phyloP scores from a whole-genome alignment of 2,329 filamentous ascomycete species.

The Didymella lethalis region DNA sequence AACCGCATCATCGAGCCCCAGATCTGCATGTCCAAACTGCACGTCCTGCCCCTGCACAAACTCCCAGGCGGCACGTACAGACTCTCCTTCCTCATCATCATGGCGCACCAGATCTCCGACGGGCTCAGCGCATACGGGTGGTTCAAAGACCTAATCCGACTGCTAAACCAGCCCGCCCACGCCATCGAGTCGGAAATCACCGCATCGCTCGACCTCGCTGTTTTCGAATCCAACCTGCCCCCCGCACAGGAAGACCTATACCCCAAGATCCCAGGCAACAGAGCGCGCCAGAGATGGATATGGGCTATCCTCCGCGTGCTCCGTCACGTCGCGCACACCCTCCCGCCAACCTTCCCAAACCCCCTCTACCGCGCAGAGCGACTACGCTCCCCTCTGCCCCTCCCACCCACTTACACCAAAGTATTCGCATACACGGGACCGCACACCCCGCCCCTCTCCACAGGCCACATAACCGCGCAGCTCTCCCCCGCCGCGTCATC shows the following conservation, averaged over 20 bases:
- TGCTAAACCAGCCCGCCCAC: constrained; percentile 28
- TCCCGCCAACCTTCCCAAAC: constrained; percentile 53
- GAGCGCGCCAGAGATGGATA: constrained; percentile 56
- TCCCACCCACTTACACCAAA: constrained; percentile 44
- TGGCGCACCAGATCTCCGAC: constrained; percentile 58
- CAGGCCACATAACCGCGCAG: constrained; percentile 40
- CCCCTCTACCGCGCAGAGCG: constrained; percentile 47
- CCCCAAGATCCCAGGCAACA: constrained; percentile 48
- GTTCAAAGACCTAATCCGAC: constrained; percentile 51
- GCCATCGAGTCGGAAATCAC: constrained; percentile 24
- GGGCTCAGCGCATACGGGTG: constrained; percentile 54
- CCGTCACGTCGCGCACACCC: constrained; percentile 52
- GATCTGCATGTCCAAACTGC: constrained; percentile 49
- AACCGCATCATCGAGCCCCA: constrained; percentile 51
- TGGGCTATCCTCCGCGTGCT: constrained; percentile 57
- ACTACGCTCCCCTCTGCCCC: constrained; percentile 23
- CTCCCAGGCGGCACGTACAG: constrained; percentile 36
- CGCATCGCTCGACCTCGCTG: neutral
- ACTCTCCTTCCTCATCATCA: constrained; percentile 51
- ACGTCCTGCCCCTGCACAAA: constrained; percentile 48
- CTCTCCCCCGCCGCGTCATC: constrained; percentile 46
- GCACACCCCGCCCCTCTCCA: constrained; percentile 49
- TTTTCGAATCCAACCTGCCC: constrained; percentile 47
- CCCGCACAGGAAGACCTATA: constrained; percentile 59
- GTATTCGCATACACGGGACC: constrained; percentile 51